phyloP scores from a whole-genome alignment of 2,329 filamentous ascomycete species.

The Aspergillus ustus region DNA sequence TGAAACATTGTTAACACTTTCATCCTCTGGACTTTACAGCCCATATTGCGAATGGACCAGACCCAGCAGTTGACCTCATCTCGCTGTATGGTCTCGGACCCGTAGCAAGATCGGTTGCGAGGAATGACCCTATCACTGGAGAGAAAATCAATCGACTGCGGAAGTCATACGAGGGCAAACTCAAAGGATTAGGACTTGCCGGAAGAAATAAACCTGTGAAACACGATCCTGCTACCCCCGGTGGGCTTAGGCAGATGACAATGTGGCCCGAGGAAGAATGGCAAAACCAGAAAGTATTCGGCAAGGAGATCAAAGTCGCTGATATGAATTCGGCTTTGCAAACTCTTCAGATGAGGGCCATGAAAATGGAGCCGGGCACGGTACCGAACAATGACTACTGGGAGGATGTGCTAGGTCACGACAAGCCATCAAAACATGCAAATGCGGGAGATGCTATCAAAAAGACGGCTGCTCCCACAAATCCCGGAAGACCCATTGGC shows the following conservation, averaged over 20 bases:
- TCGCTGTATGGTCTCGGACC: constrained; percentile 61
- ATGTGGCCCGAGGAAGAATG: constrained; percentile 57
- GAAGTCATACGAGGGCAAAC: constrained; percentile 57
- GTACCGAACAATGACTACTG: constrained; percentile 53
- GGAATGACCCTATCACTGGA: constrained; percentile 64
- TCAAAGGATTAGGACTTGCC: constrained; percentile 52
- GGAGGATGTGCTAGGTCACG: constrained; percentile 55
- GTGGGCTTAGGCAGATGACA: constrained; percentile 47
- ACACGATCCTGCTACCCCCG: constrained; percentile 45
- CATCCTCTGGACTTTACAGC: constrained; percentile 41
- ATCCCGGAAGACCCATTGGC: constrained; percentile 28
- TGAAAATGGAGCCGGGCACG: constrained; percentile 53
- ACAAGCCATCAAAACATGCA: constrained; percentile 47
- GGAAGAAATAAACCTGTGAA: constrained; percentile 55
- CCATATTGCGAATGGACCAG: constrained; percentile 57
- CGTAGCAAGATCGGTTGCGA: constrained; percentile 62
- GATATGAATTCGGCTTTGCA: constrained; percentile 48
- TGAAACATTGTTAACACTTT: constrained; percentile 49
- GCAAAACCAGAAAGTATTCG: constrained; percentile 53
- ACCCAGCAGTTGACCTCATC: constrained; percentile 63
- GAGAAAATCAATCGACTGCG: constrained; percentile 68
- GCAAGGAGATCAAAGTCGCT: constrained; percentile 51
- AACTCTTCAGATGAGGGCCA: constrained; percentile 47
- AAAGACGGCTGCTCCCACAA: constrained; percentile 33
- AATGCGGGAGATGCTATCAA: constrained; percentile 35